A percentile compares a stretch with the other conserved stretches of the same genome.
Evolutionary conservation across 768 basidiomycete species (phyloP).

Genomic region (Rhizopogon rudus): DNA sequence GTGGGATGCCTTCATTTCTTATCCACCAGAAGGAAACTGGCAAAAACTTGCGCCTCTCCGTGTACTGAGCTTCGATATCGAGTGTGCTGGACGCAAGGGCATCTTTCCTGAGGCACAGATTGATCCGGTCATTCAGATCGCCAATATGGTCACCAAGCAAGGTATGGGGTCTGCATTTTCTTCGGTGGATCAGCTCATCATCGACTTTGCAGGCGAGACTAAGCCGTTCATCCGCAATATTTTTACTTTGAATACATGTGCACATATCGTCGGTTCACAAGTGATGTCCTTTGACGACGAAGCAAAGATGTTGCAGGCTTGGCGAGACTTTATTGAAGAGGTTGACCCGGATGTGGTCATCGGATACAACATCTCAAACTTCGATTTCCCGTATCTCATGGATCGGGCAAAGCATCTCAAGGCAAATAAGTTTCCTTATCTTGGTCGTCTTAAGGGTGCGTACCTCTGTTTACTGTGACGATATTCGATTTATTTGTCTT

Average conservation of each 20-base stretch:
- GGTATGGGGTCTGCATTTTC: conserved; percentile 40
- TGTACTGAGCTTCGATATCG: conserved; percentile 97
- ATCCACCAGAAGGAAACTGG: conserved; percentile 90
- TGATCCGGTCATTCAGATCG: conserved; percentile 98
- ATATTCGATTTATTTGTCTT: conserved; percentile 3
- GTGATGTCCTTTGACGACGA: conserved; percentile 83
- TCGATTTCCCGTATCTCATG: conserved; percentile 95
- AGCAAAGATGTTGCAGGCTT: conserved; percentile 64
- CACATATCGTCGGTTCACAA: conserved; percentile 97
- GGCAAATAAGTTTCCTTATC: conserved; percentile 57
- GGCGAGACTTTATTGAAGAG: conserved; percentile 84
- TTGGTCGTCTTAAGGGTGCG: conserved; percentile 75
- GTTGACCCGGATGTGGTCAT: conserved; percentile 96
- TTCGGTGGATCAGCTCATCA: neutral
- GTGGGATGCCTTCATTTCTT: conserved; percentile 82
- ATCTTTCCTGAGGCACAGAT: conserved; percentile 89
- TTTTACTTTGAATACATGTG: conserved; percentile 91
- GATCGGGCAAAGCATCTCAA: conserved; percentile 88
- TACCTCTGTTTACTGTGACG: neutral
- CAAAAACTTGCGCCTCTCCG: conserved; percentile 89
- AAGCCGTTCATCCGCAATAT: conserved; percentile 96
- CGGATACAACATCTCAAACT: conserved; percentile 91
- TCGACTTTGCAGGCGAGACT: conserved; percentile 58
- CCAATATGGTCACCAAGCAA: conserved; percentile 98
- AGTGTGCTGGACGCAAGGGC: conserved; percentile 96